A percentile compares a stretch with the other conserved stretches of the same genome.
These are phyloP conservation scores for Cryptomeria japonica DNA, from an alignment of 75 land plant species.

Conservation along the genomic window DNA sequence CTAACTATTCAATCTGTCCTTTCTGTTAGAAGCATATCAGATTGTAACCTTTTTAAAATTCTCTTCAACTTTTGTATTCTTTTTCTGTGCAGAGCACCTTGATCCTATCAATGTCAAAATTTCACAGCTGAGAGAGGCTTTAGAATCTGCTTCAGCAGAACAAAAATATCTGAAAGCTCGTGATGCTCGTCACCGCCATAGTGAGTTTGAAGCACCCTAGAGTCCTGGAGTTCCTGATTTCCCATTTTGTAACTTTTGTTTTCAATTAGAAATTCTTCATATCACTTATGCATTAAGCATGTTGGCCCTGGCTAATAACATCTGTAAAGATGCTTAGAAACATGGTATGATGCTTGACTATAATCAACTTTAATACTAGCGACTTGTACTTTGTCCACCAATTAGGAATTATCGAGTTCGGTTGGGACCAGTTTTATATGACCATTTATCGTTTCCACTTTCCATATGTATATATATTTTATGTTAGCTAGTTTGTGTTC, in stretches of 20 bases:
- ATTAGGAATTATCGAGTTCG: too few relatives aligned
- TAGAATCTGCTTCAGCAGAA: slow-evolving; percentile 31
- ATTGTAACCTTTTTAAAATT: not conserved
- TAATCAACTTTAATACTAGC: too few relatives aligned
- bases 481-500: too few relatives aligned
- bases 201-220: slow-evolving; percentile 10
- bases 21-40: not conserved
- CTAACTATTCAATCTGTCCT: not conserved
- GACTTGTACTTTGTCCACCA: too few relatives aligned
- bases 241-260: not conserved
- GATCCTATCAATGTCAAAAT: slow-evolving; percentile 38
- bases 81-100: slow-evolving; percentile 31
- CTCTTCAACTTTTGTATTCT: not conserved
- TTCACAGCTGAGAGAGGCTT: slow-evolving; percentile 31
- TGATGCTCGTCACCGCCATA: slow-evolving; percentile 25
- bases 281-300: not conserved
- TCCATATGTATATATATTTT: too few relatives aligned
- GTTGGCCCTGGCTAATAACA: too few relatives aligned
- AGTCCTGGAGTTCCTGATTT: not conserved
- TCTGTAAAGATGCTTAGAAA: too few relatives aligned
- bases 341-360: too few relatives aligned
- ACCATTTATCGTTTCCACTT: too few relatives aligned
- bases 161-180: slow-evolving; percentile 30
- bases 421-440: too few relatives aligned
- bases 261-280: not conserved